Base-by-base conservation (phyloP, 768 basidiomycete genomes). In the Daedaleopsis sinensis region DNA sequence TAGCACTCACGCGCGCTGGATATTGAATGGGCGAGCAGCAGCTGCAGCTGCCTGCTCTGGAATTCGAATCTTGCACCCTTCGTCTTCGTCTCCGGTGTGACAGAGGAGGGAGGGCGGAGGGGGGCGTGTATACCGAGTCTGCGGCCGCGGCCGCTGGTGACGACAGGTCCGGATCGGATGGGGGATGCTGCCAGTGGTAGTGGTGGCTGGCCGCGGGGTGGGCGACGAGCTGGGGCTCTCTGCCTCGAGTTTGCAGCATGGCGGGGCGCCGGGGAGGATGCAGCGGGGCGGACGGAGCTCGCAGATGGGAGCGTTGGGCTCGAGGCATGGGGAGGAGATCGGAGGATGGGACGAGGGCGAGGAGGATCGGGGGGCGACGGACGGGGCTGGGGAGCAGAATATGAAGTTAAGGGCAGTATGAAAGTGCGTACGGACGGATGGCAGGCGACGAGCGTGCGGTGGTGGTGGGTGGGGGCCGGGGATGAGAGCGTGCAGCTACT, bases 381-480 rank as follows among this genome's bases (percentile, higher is more conserved):
- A 15, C 8, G 37, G 37, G 39, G 39, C 27, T 32, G 3, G 27
- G 7, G 27, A 32, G 27, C 27, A 32, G 27, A 7, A 32, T 32
- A 32, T n/a, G 27, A 32, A 3, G 27, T 32, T 3, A 32, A 32
- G 27, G 27, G 27, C 27, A 32, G 27, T 32, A 7, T 32, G 27
- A 7, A 32, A 3, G 27, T 32, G 27, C 3, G 27, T 7, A n/a
- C 12, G 42, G 21, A 8, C 16, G 49, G 53, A 51, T 38, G 32
- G 48, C 59, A 32, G 42, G n/a, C n/a, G 27, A n/a, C 13, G 53
- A 35, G 48, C 35, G 58, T 48, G 58, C 36, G 35, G 51, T 24
- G 38, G 46, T 42, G 36, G 23, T 46, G 52, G 47, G 27, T 55
- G 21, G 36, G 56, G 44, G 61, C 38, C 35, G 24, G 24, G 39